phyloP scores from a whole-genome alignment of 2,329 filamentous ascomycete genomes.

The Hymenoscyphus repandus region DNA sequence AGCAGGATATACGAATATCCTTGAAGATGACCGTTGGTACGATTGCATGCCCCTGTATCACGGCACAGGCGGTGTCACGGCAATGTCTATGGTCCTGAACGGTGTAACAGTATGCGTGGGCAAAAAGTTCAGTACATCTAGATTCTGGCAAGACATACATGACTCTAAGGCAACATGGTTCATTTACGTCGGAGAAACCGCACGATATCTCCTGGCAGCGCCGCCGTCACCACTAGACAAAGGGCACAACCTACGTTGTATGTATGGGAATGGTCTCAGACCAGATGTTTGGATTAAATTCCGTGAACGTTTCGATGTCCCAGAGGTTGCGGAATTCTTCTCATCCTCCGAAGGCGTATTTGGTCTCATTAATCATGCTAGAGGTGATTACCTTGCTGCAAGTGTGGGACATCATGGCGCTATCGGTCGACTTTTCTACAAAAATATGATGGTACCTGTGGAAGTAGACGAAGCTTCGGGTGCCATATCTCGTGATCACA shows the following conservation, averaged over 20 bases:
- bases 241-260: conserved; percentile 51
- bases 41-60: conserved; percentile 75
- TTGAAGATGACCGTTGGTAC: conserved; percentile 58
- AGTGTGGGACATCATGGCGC: conserved; percentile 68
- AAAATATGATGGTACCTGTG: conserved; percentile 58
- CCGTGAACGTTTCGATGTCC: conserved; percentile 56
- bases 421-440: conserved; percentile 47
- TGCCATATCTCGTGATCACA: conserved; percentile 58
- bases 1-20: conserved; percentile 20
- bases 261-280: conserved; percentile 63
- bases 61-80: conserved; percentile 52
- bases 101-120: conserved; percentile 56
- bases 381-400: conserved; percentile 56
- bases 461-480: conserved; percentile 63
- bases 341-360: conserved; percentile 72
- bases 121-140: conserved; percentile 61
- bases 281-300: conserved; percentile 65
- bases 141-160: conserved; percentile 68
- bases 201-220: conserved; percentile 66
- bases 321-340: conserved; percentile 68
- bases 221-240: conserved; percentile 58
- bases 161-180: conserved; percentile 65
- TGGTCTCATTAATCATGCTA: conserved; percentile 51
- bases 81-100: conserved; percentile 27
- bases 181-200: conserved; percentile 73